Evolutionary conservation across 495 filamentous ascomycete species (phyloP).

Genomic region (Xylaria acuta): DNA sequence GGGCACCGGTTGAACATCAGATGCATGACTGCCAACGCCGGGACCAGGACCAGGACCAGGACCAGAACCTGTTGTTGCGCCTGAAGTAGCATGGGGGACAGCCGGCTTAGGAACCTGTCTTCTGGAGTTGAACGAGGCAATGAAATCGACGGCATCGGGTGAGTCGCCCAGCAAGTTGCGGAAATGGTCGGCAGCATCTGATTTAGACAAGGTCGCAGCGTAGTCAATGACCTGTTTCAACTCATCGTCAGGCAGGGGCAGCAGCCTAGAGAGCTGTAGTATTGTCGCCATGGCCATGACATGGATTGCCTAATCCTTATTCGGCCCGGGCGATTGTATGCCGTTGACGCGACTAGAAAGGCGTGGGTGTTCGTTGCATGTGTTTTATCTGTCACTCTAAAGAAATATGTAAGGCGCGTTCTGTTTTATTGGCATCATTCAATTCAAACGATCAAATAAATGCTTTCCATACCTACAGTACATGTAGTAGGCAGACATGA

Average conservation of each 20-base stretch:
- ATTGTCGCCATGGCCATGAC: constrained; percentile 59
- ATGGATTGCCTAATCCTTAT: neutral
- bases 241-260: constrained; percentile 84
- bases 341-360: neutral
- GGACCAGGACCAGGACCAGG: neutral
- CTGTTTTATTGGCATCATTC: neutral
- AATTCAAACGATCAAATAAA: no score
- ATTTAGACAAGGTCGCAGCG: constrained; percentile 69
- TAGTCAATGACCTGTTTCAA: constrained; percentile 83
- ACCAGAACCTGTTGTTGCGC: neutral
- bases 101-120: constrained; percentile 55
- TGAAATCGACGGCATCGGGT: constrained; percentile 85
- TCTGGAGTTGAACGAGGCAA: constrained; percentile 84
- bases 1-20: constrained; percentile 42
- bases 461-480: neutral
- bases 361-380: neutral
- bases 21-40: constrained; percentile 10
- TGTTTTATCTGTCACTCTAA: neutral
- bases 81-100: neutral
- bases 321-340: neutral
- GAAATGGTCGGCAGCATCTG: constrained; percentile 80
- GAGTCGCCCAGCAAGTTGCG: constrained; percentile 89
- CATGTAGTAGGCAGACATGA: no score
- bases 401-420: neutral
- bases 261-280: constrained; percentile 75